Conservation (phyloP, 2,329 filamentous ascomycete genomes). For the Sarocladiaceae sp. region DNA sequence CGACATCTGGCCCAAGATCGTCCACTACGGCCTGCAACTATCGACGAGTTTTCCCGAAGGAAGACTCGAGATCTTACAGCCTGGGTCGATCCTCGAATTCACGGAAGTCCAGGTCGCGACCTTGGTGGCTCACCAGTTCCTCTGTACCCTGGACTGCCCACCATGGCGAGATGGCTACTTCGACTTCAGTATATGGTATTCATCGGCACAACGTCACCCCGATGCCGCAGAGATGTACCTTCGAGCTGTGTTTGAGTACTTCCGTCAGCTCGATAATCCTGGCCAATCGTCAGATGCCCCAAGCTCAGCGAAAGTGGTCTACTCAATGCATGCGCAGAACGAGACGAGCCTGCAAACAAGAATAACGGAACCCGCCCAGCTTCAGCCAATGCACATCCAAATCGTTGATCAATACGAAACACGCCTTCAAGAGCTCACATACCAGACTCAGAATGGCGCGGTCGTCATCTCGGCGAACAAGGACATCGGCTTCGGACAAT, state of each 20-base stretch:
- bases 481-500: conserved; percentile 29
- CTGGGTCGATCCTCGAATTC: conserved; percentile 14
- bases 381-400: conserved; percentile 13
- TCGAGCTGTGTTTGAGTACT: conserved; percentile 23
- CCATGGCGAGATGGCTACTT: conserved; percentile 22
- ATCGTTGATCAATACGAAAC: conserved; percentile 21
- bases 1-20: conserved; percentile 20
- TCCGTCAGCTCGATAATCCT: conserved; percentile 15
- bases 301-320: conserved; percentile 12
- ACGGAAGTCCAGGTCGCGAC: conserved; percentile 22
- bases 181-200: conserved; percentile 30
- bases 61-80: conserved; percentile 15
- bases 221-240: conserved; percentile 25
- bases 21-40: conserved; percentile 17
- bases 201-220: conserved; percentile 24
- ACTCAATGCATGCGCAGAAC: conserved; percentile 16
- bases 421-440: conserved; percentile 15
- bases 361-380: neutral
- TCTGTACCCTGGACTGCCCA: conserved; percentile 20
- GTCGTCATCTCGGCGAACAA: conserved; percentile 30
- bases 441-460: conserved; percentile 21
- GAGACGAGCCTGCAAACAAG: neutral
- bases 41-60: conserved; percentile 17
- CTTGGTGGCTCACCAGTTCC: conserved; percentile 27
- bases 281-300: conserved; percentile 4